Percentiles rank a stretch among this genome's conserved stretches.
Conservation (phyloP, 768 basidiomycete genomes). For the Boletus insuetus region DNA sequence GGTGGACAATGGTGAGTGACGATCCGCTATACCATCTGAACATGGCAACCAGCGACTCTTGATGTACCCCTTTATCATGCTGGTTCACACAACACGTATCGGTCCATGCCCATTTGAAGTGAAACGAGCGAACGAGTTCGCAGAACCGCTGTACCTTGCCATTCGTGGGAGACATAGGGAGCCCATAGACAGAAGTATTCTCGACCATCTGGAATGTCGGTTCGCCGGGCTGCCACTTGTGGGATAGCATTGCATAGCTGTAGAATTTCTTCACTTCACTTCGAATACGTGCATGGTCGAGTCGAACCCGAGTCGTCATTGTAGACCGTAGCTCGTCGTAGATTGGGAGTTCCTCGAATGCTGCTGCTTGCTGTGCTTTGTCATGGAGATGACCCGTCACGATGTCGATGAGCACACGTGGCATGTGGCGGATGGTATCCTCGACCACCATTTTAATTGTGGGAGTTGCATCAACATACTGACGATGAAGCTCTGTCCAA, state of each 20-base stretch:
- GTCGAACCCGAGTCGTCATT: not conserved
- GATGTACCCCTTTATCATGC: not conserved
- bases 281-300: not conserved
- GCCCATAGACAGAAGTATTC: too few relatives aligned
- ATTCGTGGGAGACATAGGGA: too few relatives aligned
- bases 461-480: not conserved
- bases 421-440: not conserved
- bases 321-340: conserved; percentile 5
- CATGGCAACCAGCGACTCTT: conserved; percentile 12
- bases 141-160: too few relatives aligned
- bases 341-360: conserved; percentile 2
- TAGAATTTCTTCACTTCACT: not conserved
- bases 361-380: not conserved
- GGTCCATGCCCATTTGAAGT: conserved; percentile 2
- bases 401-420: conserved; percentile 3
- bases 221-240: not conserved
- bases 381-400: conserved; percentile 1
- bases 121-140: too few relatives aligned
- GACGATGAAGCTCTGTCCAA: not conserved
- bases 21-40: conserved; percentile 10
- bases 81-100: conserved; percentile 10
- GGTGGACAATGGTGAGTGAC: conserved; percentile 5
- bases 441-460: not conserved
- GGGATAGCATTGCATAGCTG: conserved; percentile 5
- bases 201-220: too few relatives aligned